phyloP scores from a whole-genome alignment of 768 basidiomycete genomes.

The Boletus sp. region DNA sequence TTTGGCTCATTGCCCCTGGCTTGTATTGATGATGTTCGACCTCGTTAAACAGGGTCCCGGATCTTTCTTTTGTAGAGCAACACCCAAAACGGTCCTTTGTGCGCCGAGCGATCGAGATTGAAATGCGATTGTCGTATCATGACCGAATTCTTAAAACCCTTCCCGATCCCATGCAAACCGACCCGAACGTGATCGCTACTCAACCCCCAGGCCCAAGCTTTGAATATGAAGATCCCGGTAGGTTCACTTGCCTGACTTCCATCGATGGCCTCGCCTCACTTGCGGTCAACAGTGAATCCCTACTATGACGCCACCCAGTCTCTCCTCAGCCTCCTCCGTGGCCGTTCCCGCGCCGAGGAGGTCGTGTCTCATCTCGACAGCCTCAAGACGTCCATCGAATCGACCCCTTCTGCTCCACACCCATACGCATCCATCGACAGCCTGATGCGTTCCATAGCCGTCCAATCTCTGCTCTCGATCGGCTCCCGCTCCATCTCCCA shows the following conservation, averaged over 20 bases:
- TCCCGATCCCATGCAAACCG: slow-evolving; percentile 75
- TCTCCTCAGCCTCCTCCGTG: slow-evolving; percentile 78
- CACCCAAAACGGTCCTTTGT: slow-evolving; percentile 91
- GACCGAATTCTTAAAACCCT: slow-evolving; percentile 90
- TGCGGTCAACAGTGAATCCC: slow-evolving; percentile 54
- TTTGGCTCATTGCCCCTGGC: background rate
- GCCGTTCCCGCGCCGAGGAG: slow-evolving; percentile 75
- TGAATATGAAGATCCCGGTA: slow-evolving; percentile 80
- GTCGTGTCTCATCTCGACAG: slow-evolving; percentile 73
- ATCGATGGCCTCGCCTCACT: background rate
- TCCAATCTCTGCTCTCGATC: slow-evolving; percentile 87
- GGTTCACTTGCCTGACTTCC: slow-evolving; percentile 17
- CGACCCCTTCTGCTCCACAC: slow-evolving; percentile 52
- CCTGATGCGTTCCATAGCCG: slow-evolving; percentile 71
- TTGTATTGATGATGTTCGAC: background rate
- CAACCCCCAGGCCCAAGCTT: slow-evolving; percentile 79
- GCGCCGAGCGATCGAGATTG: slow-evolving; percentile 81
- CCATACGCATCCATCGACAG: slow-evolving; percentile 58
- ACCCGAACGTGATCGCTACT: slow-evolving; percentile 59
- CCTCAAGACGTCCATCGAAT: slow-evolving; percentile 62
- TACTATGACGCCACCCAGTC: slow-evolving; percentile 79
- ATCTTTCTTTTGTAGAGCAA: slow-evolving; percentile 65
- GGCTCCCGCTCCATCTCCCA: slow-evolving; percentile 97
- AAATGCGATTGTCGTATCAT: slow-evolving; percentile 89
- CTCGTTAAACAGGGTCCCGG: slow-evolving; percentile 66